Evolutionary conservation across 257 asterid species (phyloP).

Genomic region (Gentiana macrophylla): DNA sequence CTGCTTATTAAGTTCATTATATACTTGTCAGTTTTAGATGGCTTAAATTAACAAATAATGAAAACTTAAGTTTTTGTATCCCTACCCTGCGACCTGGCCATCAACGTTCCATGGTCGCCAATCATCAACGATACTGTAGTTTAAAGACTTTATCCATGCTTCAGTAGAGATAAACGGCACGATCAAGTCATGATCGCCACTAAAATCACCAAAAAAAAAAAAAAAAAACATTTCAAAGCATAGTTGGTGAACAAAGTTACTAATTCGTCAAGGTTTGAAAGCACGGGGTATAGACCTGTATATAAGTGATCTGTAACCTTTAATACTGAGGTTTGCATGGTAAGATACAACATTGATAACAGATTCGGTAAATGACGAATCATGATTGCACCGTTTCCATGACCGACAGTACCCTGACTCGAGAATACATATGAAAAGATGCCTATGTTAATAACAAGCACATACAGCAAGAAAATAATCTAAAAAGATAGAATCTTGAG

Average conservation of each 20-base stretch:
- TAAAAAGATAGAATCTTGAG: too few species aligned
- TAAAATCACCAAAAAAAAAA: constrained; percentile 9
- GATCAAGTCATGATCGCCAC: constrained; percentile 21
- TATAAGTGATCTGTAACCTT: constrained; percentile 24
- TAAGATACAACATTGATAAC: constrained; percentile 1
- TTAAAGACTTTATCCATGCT: constrained; percentile 26
- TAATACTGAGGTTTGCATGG: constrained; percentile 19
- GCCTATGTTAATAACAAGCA: background rate
- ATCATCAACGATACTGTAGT: constrained; percentile 13
- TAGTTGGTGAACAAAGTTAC: background rate
- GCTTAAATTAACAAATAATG: background rate
- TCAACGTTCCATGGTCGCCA: constrained; percentile 21
- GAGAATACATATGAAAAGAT: background rate
- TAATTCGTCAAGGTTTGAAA: background rate
- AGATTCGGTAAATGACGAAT: background rate
- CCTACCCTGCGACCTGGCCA: constrained; percentile 25
- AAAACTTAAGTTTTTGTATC: background rate
- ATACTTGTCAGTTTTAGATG: too few species aligned
- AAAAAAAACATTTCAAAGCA: background rate
- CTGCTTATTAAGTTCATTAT: background rate
- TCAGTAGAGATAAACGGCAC: constrained; percentile 14
- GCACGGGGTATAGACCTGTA: constrained; percentile 16
- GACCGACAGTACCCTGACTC: constrained; percentile 15
- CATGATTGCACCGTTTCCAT: constrained; percentile 13
- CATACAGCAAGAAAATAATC: background rate